A percentile compares a stretch with the other conserved stretches of the same genome.
These are phyloP conservation scores for Penicillium paneum DNA, from an alignment of 2,329 filamentous ascomycete species.

Conservation along the genomic window DNA sequence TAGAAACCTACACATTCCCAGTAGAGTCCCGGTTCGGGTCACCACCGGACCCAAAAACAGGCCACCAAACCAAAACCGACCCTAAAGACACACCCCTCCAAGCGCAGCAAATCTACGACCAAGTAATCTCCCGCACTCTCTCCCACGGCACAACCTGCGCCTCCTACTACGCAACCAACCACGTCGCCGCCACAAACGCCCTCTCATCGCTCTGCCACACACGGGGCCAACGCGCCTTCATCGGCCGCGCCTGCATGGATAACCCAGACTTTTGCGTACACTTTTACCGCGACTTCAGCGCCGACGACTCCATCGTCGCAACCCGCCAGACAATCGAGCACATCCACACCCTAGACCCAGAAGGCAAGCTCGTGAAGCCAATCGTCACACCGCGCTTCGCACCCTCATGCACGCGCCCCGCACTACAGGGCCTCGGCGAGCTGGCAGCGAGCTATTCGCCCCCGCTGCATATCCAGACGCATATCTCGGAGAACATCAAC, in stretches of 20 bases:
- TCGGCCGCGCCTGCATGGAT: conserved; percentile 97
- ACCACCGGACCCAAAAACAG: conserved; percentile 14
- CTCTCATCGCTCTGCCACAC: conserved; percentile 78
- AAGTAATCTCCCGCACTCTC: conserved; percentile 75
- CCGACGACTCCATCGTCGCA: conserved; percentile 55
- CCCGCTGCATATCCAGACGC: conserved; percentile 70
- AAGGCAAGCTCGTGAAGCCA: conserved; percentile 62
- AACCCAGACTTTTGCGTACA: conserved; percentile 61
- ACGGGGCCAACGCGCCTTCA: conserved; percentile 80
- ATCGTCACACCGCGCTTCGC: conserved; percentile 72
- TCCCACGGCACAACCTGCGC: conserved; percentile 90
- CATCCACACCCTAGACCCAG: conserved; percentile 65
- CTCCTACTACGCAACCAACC: conserved; percentile 89
- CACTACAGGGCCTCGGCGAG: conserved; percentile 62
- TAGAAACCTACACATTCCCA: conserved; percentile 92
- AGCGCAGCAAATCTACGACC: conserved; percentile 62
- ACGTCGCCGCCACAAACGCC: conserved; percentile 84
- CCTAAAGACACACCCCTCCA: conserved; percentile 25
- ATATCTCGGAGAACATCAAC: conserved; percentile 76
- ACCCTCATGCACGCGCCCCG: conserved; percentile 51
- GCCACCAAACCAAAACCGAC: conserved; percentile 6
- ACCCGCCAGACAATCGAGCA: conserved; percentile 63
- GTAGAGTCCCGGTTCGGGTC: conserved; percentile 71
- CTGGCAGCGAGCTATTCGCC: conserved; percentile 62
- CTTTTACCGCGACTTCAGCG: conserved; percentile 73